Evolutionary conservation across 345 rosid genomes (phyloP), one percentile per base, ranked within the genome.

Genomic region (Aquilaria malaccensis): DNA sequence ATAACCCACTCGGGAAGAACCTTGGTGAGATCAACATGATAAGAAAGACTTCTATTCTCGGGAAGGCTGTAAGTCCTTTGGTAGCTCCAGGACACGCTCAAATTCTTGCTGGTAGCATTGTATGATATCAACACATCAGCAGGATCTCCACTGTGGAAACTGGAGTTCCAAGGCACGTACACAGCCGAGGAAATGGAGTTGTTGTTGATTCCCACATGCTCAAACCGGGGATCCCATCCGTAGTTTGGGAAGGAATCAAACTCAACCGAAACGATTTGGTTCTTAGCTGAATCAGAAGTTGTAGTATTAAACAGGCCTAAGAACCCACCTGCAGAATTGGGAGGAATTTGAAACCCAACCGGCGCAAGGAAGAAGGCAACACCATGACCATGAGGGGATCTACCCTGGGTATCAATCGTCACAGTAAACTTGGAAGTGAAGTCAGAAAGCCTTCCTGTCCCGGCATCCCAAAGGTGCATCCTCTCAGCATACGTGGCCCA

Each of bases 181-280:
- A 70, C 68, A 0, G 66, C 67, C 0, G 77, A 79, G 3, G 70
- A 12, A 45, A 79, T 56, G 0, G 81, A 79, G 54, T 72, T 77
- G 9, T 66, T 53, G 59, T 79, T 79, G 60, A 79, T 84, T 48
- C 85, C 81, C 0, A 77, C 82, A 37, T 83, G 83, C 12, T 58
- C 62, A 9, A 64, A 58, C 0, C 52, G 14, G 14, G 65, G 61
- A 60, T 71, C 75, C 68, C 50, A 33, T 9, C 54, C 52, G 12
- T 43, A 29, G 55, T 45, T 50, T 11, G 22, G 6, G 51, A 32
- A 50, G 29, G 56, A 51, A 15, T 71, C 63, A 32, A 71, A 71
- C 46, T 71, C 70, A 14, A 71, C 63, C 5, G 33, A 13, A 30
- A 65, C 46, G 3, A 65, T 56, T 1, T 71, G 55, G 50, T 51